These are phyloP conservation scores for Zygotorulaspora danielsina DNA, from an alignment of 805 yeast species.

Conservation along the genomic window DNA sequence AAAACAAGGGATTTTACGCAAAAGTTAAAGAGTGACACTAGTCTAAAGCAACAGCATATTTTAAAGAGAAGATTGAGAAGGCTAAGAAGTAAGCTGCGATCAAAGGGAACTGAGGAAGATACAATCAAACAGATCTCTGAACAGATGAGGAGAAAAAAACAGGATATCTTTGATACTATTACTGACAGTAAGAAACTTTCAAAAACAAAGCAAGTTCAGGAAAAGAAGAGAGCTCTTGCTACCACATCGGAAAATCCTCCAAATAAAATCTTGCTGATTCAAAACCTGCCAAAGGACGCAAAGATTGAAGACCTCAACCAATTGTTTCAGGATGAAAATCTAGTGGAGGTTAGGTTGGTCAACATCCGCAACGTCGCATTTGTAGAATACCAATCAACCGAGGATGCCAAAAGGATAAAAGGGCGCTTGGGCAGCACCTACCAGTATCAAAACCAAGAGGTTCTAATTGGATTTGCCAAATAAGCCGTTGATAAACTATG, in stretches of 20 bases:
- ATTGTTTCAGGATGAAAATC: conserved; percentile 55
- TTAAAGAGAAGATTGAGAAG: conserved; percentile 26
- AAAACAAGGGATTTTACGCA: conserved; percentile 9
- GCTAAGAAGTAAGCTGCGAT: conserved; percentile 21
- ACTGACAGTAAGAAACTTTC: conserved; percentile 1
- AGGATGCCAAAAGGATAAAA: conserved; percentile 39
- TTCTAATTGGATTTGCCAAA: conserved; percentile 33
- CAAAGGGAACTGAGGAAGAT: conserved; percentile 18
- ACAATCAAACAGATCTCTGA: conserved; percentile 13
- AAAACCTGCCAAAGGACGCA: conserved; percentile 50
- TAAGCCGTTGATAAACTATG: not conserved
- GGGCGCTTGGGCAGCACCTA: conserved; percentile 17
- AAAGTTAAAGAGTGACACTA: conserved; percentile 4
- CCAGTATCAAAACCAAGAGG: conserved; percentile 14
- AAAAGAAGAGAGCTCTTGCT: conserved; percentile 10
- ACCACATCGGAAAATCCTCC: conserved; percentile 49
- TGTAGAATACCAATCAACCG: conserved; percentile 64
- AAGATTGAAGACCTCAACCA: conserved; percentile 40
- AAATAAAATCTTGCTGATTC: conserved; percentile 62
- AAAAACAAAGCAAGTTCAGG: conserved; percentile 7
- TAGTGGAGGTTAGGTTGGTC: conserved; percentile 62
- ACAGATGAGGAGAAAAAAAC: conserved; percentile 2
- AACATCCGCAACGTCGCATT: conserved; percentile 68
- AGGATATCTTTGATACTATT: not conserved
- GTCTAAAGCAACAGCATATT: conserved; percentile 1